Evolutionary conservation across 495 filamentous ascomycete species (phyloP).

Genomic region (Penicillium cosmopolitanum): DNA sequence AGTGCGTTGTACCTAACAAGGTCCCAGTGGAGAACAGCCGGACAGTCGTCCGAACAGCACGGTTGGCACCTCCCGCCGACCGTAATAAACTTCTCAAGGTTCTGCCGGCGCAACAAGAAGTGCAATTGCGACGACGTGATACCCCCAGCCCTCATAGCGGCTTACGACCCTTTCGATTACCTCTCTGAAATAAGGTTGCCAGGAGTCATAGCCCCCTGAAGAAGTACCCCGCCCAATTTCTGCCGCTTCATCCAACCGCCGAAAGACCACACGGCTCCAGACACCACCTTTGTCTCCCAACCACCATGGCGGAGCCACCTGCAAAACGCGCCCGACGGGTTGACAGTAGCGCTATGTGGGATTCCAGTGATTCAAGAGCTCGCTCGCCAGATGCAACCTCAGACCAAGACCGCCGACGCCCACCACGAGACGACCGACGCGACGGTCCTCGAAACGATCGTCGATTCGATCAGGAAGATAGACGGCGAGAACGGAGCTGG

Average conservation of each 20-base stretch:
- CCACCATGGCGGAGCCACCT: slow-evolving; percentile 56
- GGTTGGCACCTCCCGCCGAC: slow-evolving; percentile 17
- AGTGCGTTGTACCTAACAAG: too few species aligned
- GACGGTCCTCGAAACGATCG: slow-evolving; percentile 39
- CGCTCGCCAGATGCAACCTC: slow-evolving; percentile 34
- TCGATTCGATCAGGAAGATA: slow-evolving; percentile 47
- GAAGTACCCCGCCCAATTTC: background rate
- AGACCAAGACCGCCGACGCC: slow-evolving; percentile 44
- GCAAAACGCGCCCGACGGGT: slow-evolving; percentile 57
- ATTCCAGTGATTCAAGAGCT: slow-evolving; percentile 42
- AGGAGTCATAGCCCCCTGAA: background rate
- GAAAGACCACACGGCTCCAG: slow-evolving; percentile 10
- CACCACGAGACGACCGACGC: slow-evolving; percentile 37
- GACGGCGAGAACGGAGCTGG: slow-evolving; percentile 46
- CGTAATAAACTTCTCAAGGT: slow-evolving; percentile 36
- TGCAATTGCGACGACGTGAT: slow-evolving; percentile 17
- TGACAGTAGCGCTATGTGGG: slow-evolving; percentile 59
- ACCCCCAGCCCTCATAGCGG: slow-evolving; percentile 3
- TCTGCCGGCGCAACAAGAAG: slow-evolving; percentile 8
- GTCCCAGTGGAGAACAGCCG: too few species aligned
- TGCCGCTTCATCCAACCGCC: slow-evolving; percentile 1
- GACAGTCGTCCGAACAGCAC: too few species aligned
- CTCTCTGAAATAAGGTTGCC: background rate
- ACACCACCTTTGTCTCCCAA: slow-evolving; percentile 20
- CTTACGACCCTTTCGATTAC: background rate